These are phyloP conservation scores for Quercus phellos DNA, from an alignment of 331 rosid genomes.

Conservation along the genomic window DNA sequence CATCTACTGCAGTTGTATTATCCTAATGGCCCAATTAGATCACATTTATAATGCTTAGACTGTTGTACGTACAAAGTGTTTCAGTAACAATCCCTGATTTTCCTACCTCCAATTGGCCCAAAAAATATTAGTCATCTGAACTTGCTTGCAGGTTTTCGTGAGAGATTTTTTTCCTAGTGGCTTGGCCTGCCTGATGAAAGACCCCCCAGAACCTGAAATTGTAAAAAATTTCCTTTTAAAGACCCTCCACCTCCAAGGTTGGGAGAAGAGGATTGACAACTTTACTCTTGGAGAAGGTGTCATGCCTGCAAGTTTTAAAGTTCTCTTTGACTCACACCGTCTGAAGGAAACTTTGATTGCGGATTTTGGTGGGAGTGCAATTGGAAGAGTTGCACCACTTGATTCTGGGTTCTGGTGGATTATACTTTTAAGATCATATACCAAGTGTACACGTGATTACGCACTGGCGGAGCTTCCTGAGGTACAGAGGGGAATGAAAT, in stretches of 20 bases:
- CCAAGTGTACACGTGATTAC: not conserved
- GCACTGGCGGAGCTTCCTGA: not conserved
- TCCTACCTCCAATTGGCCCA: no score
- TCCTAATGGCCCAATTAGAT: no score
- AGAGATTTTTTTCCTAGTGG: conserved; percentile 16
- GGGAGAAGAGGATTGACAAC: conserved; percentile 7
- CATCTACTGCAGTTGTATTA: no score
- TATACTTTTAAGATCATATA: not conserved
- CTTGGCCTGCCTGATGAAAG: conserved; percentile 14
- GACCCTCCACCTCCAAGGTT: conserved; percentile 3
- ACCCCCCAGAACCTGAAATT: not conserved
- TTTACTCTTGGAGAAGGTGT: conserved; percentile 1
- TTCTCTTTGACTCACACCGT: not conserved
- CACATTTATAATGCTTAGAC: no score
- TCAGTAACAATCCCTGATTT: no score
- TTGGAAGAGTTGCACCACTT: conserved; percentile 3
- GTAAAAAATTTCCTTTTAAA: conserved; percentile 8
- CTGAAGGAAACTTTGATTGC: not conserved
- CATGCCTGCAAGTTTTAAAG: conserved; percentile 6
- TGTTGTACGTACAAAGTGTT: no score
- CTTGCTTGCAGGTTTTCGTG: conserved; percentile 15
- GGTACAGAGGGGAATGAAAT: not conserved
- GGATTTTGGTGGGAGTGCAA: conserved; percentile 6
- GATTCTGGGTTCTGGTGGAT: conserved; percentile 5
- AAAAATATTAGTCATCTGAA: not conserved